phyloP scores from a whole-genome alignment of 2,329 filamentous ascomycete species.

The Fusarium musae region DNA sequence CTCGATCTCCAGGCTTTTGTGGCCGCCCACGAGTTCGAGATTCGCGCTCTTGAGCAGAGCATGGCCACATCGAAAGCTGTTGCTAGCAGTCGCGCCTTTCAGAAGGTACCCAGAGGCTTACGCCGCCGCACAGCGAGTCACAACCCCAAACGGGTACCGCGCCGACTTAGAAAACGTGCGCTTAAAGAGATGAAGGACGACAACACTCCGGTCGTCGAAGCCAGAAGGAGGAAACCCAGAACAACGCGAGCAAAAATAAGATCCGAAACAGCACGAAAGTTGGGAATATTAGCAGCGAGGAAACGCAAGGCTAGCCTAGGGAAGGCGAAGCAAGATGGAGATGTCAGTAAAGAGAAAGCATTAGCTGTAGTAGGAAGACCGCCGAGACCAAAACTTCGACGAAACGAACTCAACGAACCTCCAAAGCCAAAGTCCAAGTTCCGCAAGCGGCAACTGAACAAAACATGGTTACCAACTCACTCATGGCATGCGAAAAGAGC shows the following conservation, averaged over 20 bases:
- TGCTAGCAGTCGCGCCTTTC: conserved; percentile 80
- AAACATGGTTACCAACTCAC: conserved; percentile 96
- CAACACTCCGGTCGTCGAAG: conserved; percentile 85
- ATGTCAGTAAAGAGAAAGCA: conserved; percentile 16
- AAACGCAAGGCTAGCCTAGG: conserved; percentile 59
- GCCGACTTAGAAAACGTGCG: conserved; percentile 76
- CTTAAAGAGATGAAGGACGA: conserved; percentile 83
- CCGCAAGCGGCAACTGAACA: conserved; percentile 84
- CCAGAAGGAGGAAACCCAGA: conserved; percentile 69
- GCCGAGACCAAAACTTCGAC: conserved; percentile 74
- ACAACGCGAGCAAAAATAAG: conserved; percentile 71
- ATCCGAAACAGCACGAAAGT: conserved; percentile 78
- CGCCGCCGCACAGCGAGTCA: conserved; percentile 91
- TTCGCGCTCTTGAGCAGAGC: conserved; percentile 82
- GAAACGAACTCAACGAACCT: conserved; percentile 73
- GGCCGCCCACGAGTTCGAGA: conserved; percentile 87
- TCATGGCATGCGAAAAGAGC: conserved; percentile 93
- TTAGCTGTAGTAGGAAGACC: conserved; percentile 37
- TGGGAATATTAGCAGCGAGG: conserved; percentile 71
- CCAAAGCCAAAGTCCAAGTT: conserved; percentile 72
- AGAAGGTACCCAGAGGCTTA: conserved; percentile 86
- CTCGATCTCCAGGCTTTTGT: conserved; percentile 88
- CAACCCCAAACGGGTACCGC: conserved; percentile 90
- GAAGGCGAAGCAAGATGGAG: conserved; percentile 40
- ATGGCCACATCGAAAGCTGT: conserved; percentile 78